phyloP scores from a whole-genome alignment of 768 basidiomycete species.

The Boletus patriciae region DNA sequence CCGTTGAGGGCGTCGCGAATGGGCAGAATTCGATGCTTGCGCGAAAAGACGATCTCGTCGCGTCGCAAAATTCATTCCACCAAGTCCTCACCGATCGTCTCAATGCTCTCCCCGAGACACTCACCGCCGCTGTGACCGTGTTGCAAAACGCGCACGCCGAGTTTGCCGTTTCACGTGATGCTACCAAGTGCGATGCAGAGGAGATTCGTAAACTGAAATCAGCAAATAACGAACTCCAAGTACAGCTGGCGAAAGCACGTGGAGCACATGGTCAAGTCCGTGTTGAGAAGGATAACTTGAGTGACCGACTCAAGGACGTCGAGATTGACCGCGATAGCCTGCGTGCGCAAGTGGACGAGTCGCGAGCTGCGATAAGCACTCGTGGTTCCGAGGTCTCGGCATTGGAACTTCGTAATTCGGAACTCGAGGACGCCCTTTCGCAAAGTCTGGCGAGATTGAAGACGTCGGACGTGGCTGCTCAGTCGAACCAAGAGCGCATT shows the following conservation, averaged over 20 bases:
- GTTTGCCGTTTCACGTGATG: constrained; percentile 55
- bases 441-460: constrained; percentile 71
- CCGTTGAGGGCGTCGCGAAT: constrained; percentile 49
- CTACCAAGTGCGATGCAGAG: constrained; percentile 62
- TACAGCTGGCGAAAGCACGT: constrained; percentile 74
- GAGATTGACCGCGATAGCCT: constrained; percentile 69
- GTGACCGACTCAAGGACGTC: constrained; percentile 55
- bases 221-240: constrained; percentile 65
- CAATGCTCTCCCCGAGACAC: constrained; percentile 55
- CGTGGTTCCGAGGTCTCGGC: constrained; percentile 48
- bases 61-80: constrained; percentile 53
- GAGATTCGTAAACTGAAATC: constrained; percentile 58
- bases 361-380: constrained; percentile 43
- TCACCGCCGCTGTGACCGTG: constrained; percentile 51
- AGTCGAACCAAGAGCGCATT: constrained; percentile 60
- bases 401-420: constrained; percentile 51
- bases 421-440: constrained; percentile 72
- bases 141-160: constrained; percentile 65
- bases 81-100: constrained; percentile 56
- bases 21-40: constrained; percentile 50
- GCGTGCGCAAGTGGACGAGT: constrained; percentile 53
- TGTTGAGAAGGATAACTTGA: constrained; percentile 76
- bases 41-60: constrained; percentile 49
- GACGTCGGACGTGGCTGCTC: constrained; percentile 65
- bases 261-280: constrained; percentile 74